Evolutionary conservation across 140 eudicot genomes (phyloP), one percentile per base, ranked within the genome.

Genomic region (Bidens hawaiensis): DNA sequence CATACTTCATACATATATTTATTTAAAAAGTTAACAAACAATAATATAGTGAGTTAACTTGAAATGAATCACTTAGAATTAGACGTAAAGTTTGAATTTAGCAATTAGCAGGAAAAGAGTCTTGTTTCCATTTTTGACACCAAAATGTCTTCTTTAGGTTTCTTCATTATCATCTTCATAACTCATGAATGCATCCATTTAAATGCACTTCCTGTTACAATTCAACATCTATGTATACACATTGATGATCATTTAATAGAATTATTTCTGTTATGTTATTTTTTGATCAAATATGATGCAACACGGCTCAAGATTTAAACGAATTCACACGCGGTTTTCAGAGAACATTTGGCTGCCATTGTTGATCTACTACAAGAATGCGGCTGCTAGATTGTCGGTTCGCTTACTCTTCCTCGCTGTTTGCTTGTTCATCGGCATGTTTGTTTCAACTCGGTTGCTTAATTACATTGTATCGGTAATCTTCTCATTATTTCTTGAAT

Each of bases 361-460:
- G 51, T 42, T 48, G 21, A 17, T 31, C 19, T 26, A 48, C 17
- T 40, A 27, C 15, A 46, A 54, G 28, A 62, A 54, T 17, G 48
- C 75, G 6, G 34, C 49, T 8, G 53, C 65, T 36, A 63, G 40
- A 58, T 73, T 67, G 33, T 62, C 38, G 4, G 48, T 79, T 43
- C 68, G 80, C 14, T 34, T 64, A 16, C 31, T 69, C 47, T 66
- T 72, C 50, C 62, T 82, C 38, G 31, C 71, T 14, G 54, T 71
- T 58, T 51, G 78, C 76, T 58, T 82, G 66, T 64, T 78, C 68
- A 11, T 75, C 30, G 67, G 77, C 63, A 64, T 63, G 9, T 48
- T 71, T n/a, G 47, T 72, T 65, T 67, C 71, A 21, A 40, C 72
- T 25, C 80, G 82, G 64, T 65, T 78, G 51, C 70, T 73, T 14